Conservation (phyloP, 106 monocot species). For the Agapanthus africanus region DNA sequence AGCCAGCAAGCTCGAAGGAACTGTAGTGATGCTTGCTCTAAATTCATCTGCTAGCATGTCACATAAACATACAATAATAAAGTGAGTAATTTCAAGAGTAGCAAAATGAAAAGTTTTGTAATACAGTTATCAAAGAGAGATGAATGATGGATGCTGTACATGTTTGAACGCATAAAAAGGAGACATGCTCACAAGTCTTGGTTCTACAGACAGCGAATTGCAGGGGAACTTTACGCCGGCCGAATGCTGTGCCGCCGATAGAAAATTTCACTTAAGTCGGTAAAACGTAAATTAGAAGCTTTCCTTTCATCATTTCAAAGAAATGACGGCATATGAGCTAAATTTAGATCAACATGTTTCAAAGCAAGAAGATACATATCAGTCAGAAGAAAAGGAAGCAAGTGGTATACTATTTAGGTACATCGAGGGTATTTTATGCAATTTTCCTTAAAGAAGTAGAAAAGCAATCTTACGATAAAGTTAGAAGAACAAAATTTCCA, state of each 20-base stretch:
- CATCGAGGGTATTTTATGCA: too few species aligned
- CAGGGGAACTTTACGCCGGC: slow-evolving; percentile 13
- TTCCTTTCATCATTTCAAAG: too few species aligned
- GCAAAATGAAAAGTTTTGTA: neutral
- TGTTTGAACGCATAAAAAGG: neutral
- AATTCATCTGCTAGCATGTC: slow-evolving; percentile 32
- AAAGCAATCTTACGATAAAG: too few species aligned
- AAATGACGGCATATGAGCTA: too few species aligned
- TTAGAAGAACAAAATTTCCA: too few species aligned
- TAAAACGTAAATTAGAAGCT: too few species aligned
- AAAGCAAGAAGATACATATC: too few species aligned
- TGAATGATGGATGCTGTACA: neutral
- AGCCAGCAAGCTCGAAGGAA: slow-evolving; percentile 57
- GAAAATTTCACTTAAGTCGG: neutral
- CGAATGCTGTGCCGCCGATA: slow-evolving; percentile 19
- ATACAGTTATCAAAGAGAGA: neutral
- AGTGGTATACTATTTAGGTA: too few species aligned
- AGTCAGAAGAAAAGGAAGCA: too few species aligned
- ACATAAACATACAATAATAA: neutral
- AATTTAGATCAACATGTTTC: too few species aligned
- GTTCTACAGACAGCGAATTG: slow-evolving; percentile 32
- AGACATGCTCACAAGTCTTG: slow-evolving; percentile 30
- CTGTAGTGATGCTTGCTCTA: slow-evolving; percentile 26
- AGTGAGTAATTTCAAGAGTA: neutral
- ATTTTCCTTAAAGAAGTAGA: too few species aligned